Base-by-base conservation (phyloP, 2,329 filamentous ascomycete species). In the Beauveria australis region DNA sequence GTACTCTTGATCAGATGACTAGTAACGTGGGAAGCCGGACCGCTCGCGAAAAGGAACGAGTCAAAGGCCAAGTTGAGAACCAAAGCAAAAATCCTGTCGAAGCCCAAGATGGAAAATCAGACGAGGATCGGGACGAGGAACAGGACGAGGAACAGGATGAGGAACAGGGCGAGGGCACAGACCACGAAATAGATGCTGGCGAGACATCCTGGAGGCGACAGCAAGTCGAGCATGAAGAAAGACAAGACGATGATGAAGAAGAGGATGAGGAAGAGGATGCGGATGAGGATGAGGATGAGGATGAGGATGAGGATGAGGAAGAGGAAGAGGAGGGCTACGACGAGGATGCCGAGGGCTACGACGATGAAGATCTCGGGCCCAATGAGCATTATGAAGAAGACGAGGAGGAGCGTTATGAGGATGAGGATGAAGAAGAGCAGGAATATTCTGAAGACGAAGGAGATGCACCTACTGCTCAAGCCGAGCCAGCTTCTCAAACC, bases 121-220 rank as follows among this genome's bases (percentile, higher is more conserved):
- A 7, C 41, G 41, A n/a, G 40, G 40, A 56, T 0, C n/a, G 26
- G 16, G 1, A 12, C 8, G 53, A 33, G 19, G 41, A 46, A 10
- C 40, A 9, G n/a, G 40, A 7, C 2, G 40, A 43, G 41, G 40
- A 56, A 12, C 9, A 57, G 14, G 3, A 8, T 3, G 68, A 71
- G 33, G 67, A 67, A 18, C 66, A 66, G 19, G 68, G 66, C 3
- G 66, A 70, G 22, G 63, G 67, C 24, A 57, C 53, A 19, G 53
- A 61, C 28, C 58, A 56, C 26, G 53, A 57, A 33, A 47, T 56
- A 12, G 51, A 54, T 16, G 44, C 55, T 22, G 33, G 22, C 18
- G 61, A 64, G 18, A 48, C 43, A 33, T 41, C 41, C 8, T 16
- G 43, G 48, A 46, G 54, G 46, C 18, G 52, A 49, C 26, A 61